These are phyloP conservation scores for Globisporangium solare DNA, from an alignment of 352 stramenopile genomes.

Conservation along the genomic window DNA sequence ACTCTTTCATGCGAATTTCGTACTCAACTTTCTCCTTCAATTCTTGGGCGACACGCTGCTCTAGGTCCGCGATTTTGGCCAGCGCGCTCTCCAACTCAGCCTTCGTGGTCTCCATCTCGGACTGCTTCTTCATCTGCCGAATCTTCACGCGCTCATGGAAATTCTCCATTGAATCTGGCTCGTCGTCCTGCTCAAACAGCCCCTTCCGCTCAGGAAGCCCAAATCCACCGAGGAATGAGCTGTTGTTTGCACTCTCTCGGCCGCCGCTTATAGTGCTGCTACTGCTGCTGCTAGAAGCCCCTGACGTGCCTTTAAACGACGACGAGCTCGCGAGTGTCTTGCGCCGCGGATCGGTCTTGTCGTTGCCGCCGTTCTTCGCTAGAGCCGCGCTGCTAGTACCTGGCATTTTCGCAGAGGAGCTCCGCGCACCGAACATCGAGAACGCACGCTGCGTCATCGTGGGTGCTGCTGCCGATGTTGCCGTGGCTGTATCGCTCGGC, in stretches of 20 bases:
- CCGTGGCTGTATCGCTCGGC: not conserved
- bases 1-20: conserved; percentile 72
- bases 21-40: conserved; percentile 57
- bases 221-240: conserved; percentile 12
- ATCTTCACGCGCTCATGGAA: conserved; percentile 69
- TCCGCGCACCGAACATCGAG: conserved; percentile 6
- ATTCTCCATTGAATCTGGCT: conserved; percentile 65
- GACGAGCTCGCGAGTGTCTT: conserved; percentile 9
- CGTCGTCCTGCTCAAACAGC: conserved; percentile 75
- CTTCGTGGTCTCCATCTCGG: conserved; percentile 46
- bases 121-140: conserved; percentile 64
- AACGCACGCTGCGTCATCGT: conserved; percentile 2
- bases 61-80: conserved; percentile 24
- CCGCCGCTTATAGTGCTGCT: not conserved
- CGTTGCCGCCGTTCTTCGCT: conserved; percentile 3
- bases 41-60: conserved; percentile 25
- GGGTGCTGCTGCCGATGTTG: not conserved
- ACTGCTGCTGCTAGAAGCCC: not conserved
- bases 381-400: conserved; percentile 3
- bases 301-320: conserved; percentile 12
- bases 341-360: conserved; percentile 4
- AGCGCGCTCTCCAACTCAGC: conserved; percentile 39
- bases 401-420: conserved; percentile 11
- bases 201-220: conserved; percentile 41
- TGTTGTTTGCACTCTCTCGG: conserved; percentile 7